Evolutionary conservation across 306 rosid species (phyloP).

Genomic region (Fagus sylvatica): DNA sequence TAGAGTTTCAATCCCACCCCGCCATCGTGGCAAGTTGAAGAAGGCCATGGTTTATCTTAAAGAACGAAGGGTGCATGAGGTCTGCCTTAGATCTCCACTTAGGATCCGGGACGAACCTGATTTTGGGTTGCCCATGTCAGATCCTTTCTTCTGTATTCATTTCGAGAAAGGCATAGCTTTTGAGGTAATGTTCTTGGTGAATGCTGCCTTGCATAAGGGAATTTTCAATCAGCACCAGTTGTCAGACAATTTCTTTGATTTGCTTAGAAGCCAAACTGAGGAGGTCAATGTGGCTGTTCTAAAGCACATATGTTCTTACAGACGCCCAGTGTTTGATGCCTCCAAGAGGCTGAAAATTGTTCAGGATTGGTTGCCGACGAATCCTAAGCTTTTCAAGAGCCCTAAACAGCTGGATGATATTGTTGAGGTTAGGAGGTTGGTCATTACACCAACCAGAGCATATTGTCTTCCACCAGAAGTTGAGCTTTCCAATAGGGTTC

Average conservation of each 20-base stretch:
- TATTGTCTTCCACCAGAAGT: conserved; percentile 80
- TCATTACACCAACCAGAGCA: conserved; percentile 83
- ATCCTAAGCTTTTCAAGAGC: conserved; percentile 63
- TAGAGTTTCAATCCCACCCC: conserved; percentile 71
- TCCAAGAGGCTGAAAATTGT: conserved; percentile 52
- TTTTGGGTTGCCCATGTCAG: conserved; percentile 48
- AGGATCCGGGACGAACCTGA: conserved; percentile 58
- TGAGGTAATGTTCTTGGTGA: conserved; percentile 67
- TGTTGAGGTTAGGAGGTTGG: conserved; percentile 73
- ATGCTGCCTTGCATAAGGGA: conserved; percentile 71
- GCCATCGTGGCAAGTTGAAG: conserved; percentile 58
- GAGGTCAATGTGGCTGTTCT: conserved; percentile 78
- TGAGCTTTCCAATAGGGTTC: conserved; percentile 83
- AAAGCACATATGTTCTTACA: conserved; percentile 65
- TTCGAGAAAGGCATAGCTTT: conserved; percentile 45
- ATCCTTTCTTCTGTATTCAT: conserved; percentile 60
- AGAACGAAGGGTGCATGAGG: conserved; percentile 48
- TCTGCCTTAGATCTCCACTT: conserved; percentile 30
- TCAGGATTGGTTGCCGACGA: conserved; percentile 67
- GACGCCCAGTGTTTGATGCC: conserved; percentile 65
- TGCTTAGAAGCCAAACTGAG: conserved; percentile 55
- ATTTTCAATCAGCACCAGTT: conserved; percentile 64
- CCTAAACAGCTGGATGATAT: conserved; percentile 56
- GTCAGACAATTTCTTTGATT: conserved; percentile 49
- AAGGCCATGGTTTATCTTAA: conserved; percentile 55